These are phyloP conservation scores for Paecilomyces fulvus DNA, from an alignment of 2,329 filamentous ascomycete genomes.

Conservation along the genomic window DNA sequence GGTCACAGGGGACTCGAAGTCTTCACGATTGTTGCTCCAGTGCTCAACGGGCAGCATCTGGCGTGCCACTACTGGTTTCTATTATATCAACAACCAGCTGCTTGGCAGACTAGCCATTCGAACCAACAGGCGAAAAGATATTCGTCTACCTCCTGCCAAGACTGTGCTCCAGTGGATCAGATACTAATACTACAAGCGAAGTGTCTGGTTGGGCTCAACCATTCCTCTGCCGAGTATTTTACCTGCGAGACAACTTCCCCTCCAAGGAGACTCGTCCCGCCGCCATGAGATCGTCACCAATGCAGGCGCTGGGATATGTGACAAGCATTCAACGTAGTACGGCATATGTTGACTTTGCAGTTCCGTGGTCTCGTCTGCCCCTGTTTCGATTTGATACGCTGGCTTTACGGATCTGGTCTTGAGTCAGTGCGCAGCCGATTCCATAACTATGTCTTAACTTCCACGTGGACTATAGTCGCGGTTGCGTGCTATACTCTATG, in stretches of 20 bases:
- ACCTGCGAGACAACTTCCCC: background rate
- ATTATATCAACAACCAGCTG: background rate
- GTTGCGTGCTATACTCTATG: background rate
- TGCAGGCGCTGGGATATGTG: background rate
- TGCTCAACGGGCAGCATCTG: background rate
- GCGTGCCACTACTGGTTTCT: background rate
- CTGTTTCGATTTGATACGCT: background rate
- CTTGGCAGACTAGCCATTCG: background rate
- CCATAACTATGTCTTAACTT: background rate
- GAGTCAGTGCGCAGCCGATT: background rate
- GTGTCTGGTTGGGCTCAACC: background rate
- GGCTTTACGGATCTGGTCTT: background rate
- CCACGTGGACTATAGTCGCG: background rate
- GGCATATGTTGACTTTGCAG: background rate
- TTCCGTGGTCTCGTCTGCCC: background rate
- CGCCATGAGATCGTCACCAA: background rate
- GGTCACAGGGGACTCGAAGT: background rate
- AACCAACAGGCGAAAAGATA: background rate
- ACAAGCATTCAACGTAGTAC: background rate
- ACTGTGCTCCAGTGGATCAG: background rate
- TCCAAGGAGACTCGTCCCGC: background rate
- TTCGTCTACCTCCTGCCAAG: background rate
- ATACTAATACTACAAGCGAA: background rate
- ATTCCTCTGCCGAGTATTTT: background rate
- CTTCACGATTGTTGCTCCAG: background rate